These are phyloP conservation scores for Penicillium sp. DNA, from an alignment of 2,329 filamentous ascomycete species.

Conservation along the genomic window DNA sequence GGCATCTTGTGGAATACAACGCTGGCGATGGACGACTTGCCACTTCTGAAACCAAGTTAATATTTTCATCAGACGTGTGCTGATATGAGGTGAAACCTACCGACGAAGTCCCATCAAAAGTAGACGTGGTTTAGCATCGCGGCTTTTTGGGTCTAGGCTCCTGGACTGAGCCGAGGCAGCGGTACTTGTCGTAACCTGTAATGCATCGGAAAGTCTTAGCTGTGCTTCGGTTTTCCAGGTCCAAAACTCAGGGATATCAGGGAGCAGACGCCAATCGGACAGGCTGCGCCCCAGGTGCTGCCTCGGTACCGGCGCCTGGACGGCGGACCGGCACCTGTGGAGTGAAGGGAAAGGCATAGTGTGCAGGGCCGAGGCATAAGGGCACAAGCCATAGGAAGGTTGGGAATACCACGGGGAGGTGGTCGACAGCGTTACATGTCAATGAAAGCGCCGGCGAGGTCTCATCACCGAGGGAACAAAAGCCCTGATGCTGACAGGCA, in stretches of 20 bases:
- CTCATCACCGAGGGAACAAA: neutral
- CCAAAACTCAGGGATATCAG: neutral
- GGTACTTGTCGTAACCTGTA: constrained; percentile 34
- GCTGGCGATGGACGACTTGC: constrained; percentile 96
- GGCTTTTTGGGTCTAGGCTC: constrained; percentile 42
- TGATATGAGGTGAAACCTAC: constrained; percentile 50
- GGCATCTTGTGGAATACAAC: constrained; percentile 99
- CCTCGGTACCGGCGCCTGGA: neutral
- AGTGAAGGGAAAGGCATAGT: constrained; percentile 17
- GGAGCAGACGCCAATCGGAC: neutral
- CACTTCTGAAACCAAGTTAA: constrained; percentile 63
- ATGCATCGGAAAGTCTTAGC: constrained; percentile 35
- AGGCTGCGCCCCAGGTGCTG: neutral
- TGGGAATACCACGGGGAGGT: neutral
- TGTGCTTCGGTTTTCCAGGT: constrained; percentile 28
- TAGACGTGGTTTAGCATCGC: constrained; percentile 73
- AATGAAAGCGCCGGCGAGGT: neutral
- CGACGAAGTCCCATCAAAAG: constrained; percentile 93
- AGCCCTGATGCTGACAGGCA: neutral
- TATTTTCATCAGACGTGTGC: neutral
- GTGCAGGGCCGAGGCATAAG: neutral
- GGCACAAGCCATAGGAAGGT: neutral
- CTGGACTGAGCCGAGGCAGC: constrained; percentile 27
- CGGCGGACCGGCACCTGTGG: constrained; percentile 14
- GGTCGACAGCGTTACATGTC: constrained; percentile 6